Base-by-base conservation (phyloP, 495 filamentous ascomycete genomes). In the Neurospora terricola region DNA sequence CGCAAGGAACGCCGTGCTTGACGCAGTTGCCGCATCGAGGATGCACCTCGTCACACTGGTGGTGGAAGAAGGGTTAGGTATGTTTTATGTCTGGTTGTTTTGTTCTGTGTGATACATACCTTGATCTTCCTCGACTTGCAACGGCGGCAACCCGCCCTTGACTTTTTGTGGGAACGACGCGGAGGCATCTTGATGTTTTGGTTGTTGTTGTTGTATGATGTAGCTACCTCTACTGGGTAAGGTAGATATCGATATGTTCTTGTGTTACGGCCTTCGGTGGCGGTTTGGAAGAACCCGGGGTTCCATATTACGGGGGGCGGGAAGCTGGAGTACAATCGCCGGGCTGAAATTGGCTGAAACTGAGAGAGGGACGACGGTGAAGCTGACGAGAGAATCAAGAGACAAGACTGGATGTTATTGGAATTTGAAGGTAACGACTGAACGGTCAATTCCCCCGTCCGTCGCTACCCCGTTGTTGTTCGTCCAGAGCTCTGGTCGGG, bases 121-220 rank as follows among this genome's bases (percentile, higher is more conserved):
- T 90, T 90, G 69, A 90, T 89, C 80, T 90, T 90, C 59, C 88
- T 83, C 69, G 81, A 78, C 81, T 90, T 91, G 81, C 89, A 91
- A 45, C 88, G 82, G 72, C 83, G 81, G 73, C 89, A 91, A 34
- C 89, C 89, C 45, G 87, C 83, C 72, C 88, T 82, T 59, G 86
- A 88, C 81, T 91, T 91, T 75, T 88, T 90, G 76, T 91, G 89
- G 37, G 87, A 87, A 79, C 87, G 84, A 77, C 89, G 81, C 9
- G 88, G 87, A 48, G 88, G 84, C 86, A 88, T 87, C 34, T 30
- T 62, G 10, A 16, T 72, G 66, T 30, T 36, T 27, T 34, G 2
- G 27, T 2, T 54, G 48, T n/a, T n/a, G 21, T 27, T 14, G 48
- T 59, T 59, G 45, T 23, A n/a, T 43, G 42, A 43, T 43, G 42